A percentile compares a stretch with the other conserved stretches of the same genome.
These are phyloP conservation scores for Galeopsis tetrahit DNA, from an alignment of 257 asterid species.

Conservation along the genomic window DNA sequence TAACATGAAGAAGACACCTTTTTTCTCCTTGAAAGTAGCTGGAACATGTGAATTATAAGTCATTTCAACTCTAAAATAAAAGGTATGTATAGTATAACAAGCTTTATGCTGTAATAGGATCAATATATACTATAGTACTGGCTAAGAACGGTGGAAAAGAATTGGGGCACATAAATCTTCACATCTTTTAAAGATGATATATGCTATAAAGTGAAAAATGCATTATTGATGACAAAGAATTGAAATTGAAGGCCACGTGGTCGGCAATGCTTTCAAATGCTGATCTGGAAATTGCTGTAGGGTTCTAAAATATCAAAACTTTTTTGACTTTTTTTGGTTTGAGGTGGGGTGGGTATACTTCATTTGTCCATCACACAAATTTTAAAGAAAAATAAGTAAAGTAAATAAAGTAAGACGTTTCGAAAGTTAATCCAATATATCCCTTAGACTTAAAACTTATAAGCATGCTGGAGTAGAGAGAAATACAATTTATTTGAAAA, in stretches of 20 bases:
- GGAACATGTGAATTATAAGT: background rate
- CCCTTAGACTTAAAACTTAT: no score
- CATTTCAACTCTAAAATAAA: slow-evolving; percentile 7
- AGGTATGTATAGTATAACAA: background rate
- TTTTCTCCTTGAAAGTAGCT: no score
- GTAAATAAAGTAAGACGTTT: no score
- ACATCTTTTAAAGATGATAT: slow-evolving; percentile 33
- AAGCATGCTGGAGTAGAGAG: no score
- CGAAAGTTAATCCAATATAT: no score
- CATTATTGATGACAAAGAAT: slow-evolving; percentile 16
- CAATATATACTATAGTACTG: background rate
- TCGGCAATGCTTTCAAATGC: slow-evolving; percentile 1
- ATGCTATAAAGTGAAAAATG: slow-evolving; percentile 16
- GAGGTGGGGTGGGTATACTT: background rate
- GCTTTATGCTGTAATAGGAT: background rate
- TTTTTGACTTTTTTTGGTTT: slow-evolving; percentile 19
- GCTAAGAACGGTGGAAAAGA: background rate
- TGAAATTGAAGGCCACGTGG: slow-evolving; percentile 29
- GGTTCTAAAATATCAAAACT: background rate
- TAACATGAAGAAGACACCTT: no score
- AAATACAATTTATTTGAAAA: background rate
- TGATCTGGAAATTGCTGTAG: slow-evolving; percentile 28
- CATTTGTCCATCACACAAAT: no score
- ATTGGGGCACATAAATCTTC: slow-evolving; percentile 12
- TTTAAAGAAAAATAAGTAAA: no score